Percentiles rank a stretch among this genome's conserved stretches.
Conservation (phyloP, 2,329 filamentous ascomycete genomes). For the Fusarium continuum region DNA sequence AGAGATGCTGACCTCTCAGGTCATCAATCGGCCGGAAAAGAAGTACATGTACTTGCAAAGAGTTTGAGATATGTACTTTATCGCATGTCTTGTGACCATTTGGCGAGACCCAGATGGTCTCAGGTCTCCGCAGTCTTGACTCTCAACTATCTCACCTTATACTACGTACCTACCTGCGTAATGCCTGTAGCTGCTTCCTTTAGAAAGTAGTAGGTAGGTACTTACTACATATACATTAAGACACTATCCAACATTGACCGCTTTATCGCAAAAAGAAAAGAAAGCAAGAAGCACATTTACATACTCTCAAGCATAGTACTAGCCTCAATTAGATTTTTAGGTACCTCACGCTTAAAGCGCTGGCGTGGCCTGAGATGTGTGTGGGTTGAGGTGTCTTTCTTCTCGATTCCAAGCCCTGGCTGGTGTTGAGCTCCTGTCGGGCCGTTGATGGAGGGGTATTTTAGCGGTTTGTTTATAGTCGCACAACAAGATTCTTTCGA, state of each 20-base stretch:
- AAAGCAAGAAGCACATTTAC: slow-evolving; percentile 7
- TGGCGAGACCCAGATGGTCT: slow-evolving; percentile 14
- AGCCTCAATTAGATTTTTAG: neutral
- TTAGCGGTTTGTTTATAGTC: slow-evolving; percentile 17
- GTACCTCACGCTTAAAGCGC: slow-evolving; percentile 6
- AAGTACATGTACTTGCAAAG: slow-evolving; percentile 33
- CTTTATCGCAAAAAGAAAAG: slow-evolving; percentile 19
- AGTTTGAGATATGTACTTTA: slow-evolving; percentile 21
- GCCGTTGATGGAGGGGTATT: slow-evolving; percentile 30
- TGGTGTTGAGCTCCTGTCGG: slow-evolving; percentile 35
- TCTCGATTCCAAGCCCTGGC: slow-evolving; percentile 22
- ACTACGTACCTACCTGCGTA: slow-evolving; percentile 32
- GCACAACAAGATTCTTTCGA: slow-evolving; percentile 5
- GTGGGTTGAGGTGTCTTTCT: slow-evolving; percentile 21
- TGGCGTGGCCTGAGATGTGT: slow-evolving; percentile 14
- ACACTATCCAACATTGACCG: slow-evolving; percentile 38
- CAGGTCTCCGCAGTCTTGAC: slow-evolving; percentile 27
- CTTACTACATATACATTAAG: no score
- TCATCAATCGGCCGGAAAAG: slow-evolving; percentile 14
- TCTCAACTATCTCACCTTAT: slow-evolving; percentile 14
- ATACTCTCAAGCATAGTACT: slow-evolving; percentile 3
- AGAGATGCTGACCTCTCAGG: slow-evolving; percentile 29
- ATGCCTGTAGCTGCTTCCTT: slow-evolving; percentile 31
- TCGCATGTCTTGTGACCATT: slow-evolving; percentile 30
- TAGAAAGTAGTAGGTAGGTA: no score